phyloP scores from a whole-genome alignment of 148 eudicot genomes.

The Heliamphora exappendiculata region DNA sequence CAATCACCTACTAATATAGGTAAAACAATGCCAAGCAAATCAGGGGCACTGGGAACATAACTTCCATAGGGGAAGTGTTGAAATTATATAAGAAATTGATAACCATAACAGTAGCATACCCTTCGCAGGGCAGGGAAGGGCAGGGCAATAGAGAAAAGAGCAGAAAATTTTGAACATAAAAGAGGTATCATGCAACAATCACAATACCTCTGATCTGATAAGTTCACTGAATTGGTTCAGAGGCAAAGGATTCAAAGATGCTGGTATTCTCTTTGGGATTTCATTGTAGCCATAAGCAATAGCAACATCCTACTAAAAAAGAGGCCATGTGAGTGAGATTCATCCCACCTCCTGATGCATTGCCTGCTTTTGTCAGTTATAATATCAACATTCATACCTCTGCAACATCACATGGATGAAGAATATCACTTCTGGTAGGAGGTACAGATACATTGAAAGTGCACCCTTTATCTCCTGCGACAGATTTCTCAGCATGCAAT shows the following conservation, averaged over 20 bases:
- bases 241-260: conserved; percentile 67
- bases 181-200: not conserved
- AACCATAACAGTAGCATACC: too few relatives aligned
- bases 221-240: conserved; percentile 67
- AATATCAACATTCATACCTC: conserved; percentile 43
- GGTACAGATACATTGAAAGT: conserved; percentile 64
- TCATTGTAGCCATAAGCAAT: conserved; percentile 96
- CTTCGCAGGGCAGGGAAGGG: too few relatives aligned
- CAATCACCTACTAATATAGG: not conserved
- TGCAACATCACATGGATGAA: conserved; percentile 97
- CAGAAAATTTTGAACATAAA: too few relatives aligned
- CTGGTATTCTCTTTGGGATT: conserved; percentile 70
- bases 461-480: conserved; percentile 28
- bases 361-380: not conserved
- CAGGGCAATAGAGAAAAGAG: too few relatives aligned
- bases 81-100: not conserved
- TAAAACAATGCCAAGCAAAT: not conserved
- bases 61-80: not conserved
- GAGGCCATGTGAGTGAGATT: not conserved
- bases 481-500: conserved; percentile 49
- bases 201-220: conserved; percentile 70
- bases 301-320: conserved; percentile 70
- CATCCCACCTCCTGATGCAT: not conserved
- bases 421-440: conserved; percentile 94
- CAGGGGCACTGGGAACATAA: too few relatives aligned